Evolutionary conservation across 2,329 filamentous ascomycete genomes (phyloP).

Genomic region (Penicillium sp.): DNA sequence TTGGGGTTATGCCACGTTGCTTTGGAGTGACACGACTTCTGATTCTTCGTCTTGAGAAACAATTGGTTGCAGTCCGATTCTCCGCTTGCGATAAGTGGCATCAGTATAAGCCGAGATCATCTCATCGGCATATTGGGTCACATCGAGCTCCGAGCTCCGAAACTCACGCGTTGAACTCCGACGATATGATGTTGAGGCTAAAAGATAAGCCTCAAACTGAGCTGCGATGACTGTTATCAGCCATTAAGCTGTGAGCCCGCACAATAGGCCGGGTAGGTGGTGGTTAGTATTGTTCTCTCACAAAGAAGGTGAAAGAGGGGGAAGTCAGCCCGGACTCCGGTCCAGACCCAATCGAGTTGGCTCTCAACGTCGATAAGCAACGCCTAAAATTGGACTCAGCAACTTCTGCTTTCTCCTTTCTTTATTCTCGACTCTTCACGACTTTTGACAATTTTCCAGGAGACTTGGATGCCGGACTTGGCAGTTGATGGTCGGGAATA

Average conservation of each 20-base stretch:
- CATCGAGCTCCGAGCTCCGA: conserved; percentile 5
- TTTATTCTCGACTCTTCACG: no score
- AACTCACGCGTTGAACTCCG: not conserved
- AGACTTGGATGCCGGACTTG: not conserved
- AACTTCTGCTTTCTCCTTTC: no score
- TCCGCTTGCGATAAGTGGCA: not conserved
- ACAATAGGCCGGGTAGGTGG: not conserved
- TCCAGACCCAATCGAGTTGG: not conserved
- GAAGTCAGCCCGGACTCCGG: not conserved
- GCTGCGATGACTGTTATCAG: no score
- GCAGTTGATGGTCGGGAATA: no score
- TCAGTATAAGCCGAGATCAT: not conserved
- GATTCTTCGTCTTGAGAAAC: not conserved
- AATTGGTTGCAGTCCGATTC: not conserved
- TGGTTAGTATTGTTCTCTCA: not conserved
- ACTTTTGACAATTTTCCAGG: not conserved
- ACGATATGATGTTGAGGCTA: not conserved
- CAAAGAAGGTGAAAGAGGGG: not conserved
- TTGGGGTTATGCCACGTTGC: not conserved
- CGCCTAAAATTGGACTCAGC: not conserved
- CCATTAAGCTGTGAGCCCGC: no score
- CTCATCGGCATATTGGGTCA: not conserved
- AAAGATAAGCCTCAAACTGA: no score
- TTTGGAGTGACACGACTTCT: not conserved
- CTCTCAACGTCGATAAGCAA: not conserved